Base-by-base conservation (phyloP, 345 rosid species). In the Salix purpurea region DNA sequence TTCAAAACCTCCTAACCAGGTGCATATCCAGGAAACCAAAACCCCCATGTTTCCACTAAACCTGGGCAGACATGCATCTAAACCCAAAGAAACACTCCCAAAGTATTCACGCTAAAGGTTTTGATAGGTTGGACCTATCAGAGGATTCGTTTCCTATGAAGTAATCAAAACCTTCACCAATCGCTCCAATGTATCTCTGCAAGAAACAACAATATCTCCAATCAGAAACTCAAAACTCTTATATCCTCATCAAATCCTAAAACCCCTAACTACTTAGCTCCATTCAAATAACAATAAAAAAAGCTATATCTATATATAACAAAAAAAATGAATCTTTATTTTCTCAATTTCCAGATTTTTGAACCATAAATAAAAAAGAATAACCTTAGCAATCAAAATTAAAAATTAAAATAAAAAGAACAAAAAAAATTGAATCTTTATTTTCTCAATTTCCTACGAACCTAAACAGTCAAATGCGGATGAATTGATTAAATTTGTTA, bases 21-120 rank as follows among this genome's bases (percentile, higher is more conserved):
- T 7, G 40, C 44, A 66, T 7, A 32, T 21, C 37, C 69, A 36
- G 19, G 69, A 66, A 34, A 66, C 42, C 21, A 18, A 21, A 58
- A 58, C 4, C 10, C 46, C n/a, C 23, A 34, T 66, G 18, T 10
- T 15, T 34, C 69, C n/a, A 66, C 69, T 24, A 16, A 66, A 66
- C 5, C 42, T 9, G 42, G 42, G 40, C 5, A 34, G 40, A 14
- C 26, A 66, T 21, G 4, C 7, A 62, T 26, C 42, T 60, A 72
- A 70, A 71, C 81, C 28, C 68, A 9, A 74, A 78, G 62, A 32
- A 19, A 36, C 44, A 66, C 23, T 36, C 4, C n/a, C 5, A 30
- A 66, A 66, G 44, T 36, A 30, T 8, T 37, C 69, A 66, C 8
- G 46, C 42, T 34, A 36, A 7, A 34, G 69, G 12, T 30, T 32